These are phyloP conservation scores for Volvox africanus DNA, from an alignment of 139 green algal species.

Conservation along the genomic window DNA sequence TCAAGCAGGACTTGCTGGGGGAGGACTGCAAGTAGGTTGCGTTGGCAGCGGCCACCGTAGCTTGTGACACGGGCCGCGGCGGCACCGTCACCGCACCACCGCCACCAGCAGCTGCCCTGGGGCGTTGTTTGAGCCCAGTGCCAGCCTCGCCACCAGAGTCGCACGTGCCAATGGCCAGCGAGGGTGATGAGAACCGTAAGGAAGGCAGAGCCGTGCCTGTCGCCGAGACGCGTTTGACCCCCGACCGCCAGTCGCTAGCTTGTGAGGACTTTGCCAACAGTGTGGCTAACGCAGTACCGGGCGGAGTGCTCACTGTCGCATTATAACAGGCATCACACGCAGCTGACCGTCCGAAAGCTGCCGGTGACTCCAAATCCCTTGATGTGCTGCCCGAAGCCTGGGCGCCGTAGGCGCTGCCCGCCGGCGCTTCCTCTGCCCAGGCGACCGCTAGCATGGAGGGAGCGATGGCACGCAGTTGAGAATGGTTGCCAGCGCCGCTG, in stretches of 20 bases:
- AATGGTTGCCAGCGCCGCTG: background rate
- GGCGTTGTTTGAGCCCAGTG: no score
- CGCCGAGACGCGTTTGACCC: background rate
- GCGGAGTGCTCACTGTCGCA: background rate
- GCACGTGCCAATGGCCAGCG: background rate
- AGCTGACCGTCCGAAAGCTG: background rate
- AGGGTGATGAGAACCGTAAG: background rate
- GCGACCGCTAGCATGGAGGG: background rate
- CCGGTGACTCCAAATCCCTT: background rate
- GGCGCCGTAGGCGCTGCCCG: background rate
- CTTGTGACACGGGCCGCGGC: background rate
- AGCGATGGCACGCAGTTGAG: background rate
- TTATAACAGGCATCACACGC: background rate
- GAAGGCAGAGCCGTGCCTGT: background rate
- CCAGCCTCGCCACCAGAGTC: background rate
- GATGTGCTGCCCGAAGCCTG: background rate
- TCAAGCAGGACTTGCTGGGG: background rate
- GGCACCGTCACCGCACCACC: background rate
- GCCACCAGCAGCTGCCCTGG: background rate
- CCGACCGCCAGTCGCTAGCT: background rate
- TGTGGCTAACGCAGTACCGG: background rate
- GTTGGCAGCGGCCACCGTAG: background rate
- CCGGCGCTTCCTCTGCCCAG: background rate
- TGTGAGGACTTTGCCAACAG: background rate
- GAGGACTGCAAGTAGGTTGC: background rate